These are phyloP conservation scores for Fusarium odoratissimum DNA, from an alignment of 2,329 filamentous ascomycete genomes.

Conservation along the genomic window DNA sequence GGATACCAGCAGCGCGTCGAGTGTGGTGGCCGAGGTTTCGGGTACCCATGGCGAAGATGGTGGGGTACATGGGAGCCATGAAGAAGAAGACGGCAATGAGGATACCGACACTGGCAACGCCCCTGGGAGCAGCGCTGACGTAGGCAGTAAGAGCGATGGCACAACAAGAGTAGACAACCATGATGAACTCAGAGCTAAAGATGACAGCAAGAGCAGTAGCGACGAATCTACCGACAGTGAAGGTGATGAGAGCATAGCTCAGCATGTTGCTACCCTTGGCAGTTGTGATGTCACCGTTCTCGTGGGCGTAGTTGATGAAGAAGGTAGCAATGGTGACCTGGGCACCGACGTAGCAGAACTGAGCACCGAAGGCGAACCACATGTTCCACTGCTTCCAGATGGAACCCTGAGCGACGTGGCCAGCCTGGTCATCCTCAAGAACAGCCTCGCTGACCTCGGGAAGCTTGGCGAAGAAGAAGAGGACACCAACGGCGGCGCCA, in stretches of 20 bases:
- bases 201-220: constrained; percentile 73
- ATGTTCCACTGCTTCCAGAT: constrained; percentile 78
- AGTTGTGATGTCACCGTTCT: constrained; percentile 65
- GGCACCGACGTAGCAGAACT: constrained; percentile 83
- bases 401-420: constrained; percentile 67
- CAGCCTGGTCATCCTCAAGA: constrained; percentile 54
- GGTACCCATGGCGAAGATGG: constrained; percentile 81
- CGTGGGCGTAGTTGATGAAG: constrained; percentile 78
- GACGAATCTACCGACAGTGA: constrained; percentile 77
- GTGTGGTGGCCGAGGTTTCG: constrained; percentile 79
- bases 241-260: constrained; percentile 79
- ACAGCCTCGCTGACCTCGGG: constrained; percentile 73
- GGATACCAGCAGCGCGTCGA: constrained; percentile 79
- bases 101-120: constrained; percentile 66
- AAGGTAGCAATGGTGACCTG: constrained; percentile 74
- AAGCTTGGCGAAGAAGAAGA: constrained; percentile 76
- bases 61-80: constrained; percentile 83
- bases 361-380: constrained; percentile 79
- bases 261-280: constrained; percentile 71
- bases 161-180: constrained; percentile 70
- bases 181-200: constrained; percentile 74
- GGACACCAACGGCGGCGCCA: constrained; percentile 71
- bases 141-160: constrained; percentile 70
- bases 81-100: constrained; percentile 81
- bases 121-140: constrained; percentile 56